Percentiles rank a stretch among this genome's conserved stretches.
phyloP scores from a whole-genome alignment of 352 stramenopile species.

The Phytopythium sindhum region DNA sequence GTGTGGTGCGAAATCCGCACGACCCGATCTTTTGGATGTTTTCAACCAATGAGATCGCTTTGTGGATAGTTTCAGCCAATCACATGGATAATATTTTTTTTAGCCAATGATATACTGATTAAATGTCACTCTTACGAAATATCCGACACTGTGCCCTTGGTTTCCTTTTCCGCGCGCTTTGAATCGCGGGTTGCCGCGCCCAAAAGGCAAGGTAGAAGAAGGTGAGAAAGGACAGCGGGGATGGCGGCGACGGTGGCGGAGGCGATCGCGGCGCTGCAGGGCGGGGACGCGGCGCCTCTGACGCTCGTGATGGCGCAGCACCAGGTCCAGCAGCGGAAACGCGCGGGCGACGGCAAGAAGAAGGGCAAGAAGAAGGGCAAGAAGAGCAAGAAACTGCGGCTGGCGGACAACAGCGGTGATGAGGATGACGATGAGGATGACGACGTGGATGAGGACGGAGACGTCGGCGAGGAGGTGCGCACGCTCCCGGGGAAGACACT shows the following conservation, averaged over 20 bases:
- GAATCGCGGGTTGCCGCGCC: too few species aligned
- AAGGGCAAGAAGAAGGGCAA: constrained; percentile 21
- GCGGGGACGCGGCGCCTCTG: constrained; percentile 30
- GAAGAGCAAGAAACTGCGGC: constrained; percentile 4
- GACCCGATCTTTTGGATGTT: constrained; percentile 25
- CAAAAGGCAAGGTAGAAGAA: constrained; percentile 2
- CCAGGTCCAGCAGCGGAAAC: constrained; percentile 23
- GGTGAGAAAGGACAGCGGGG: constrained; percentile 1
- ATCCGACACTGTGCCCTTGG: background rate
- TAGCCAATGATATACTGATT: constrained; percentile 5
- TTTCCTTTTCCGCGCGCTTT: constrained; percentile 12
- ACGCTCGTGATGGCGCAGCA: constrained; percentile 30
- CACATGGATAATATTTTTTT: background rate
- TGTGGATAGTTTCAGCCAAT: constrained; percentile 4
- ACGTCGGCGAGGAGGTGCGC: constrained; percentile 56
- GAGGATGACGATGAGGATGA: constrained; percentile 10
- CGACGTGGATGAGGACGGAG: background rate
- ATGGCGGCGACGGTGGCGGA: constrained; percentile 26
- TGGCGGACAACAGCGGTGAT: constrained; percentile 5
- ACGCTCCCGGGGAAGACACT: constrained; percentile 41
- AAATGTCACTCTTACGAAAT: background rate
- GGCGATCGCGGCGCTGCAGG: constrained; percentile 38
- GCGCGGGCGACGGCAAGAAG: constrained; percentile 8
- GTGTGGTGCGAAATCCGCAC: constrained; percentile 35
- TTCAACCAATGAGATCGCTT: constrained; percentile 6